Evolutionary conservation across 495 filamentous ascomycete genomes (phyloP).

Genomic region (Tuber brumale): DNA sequence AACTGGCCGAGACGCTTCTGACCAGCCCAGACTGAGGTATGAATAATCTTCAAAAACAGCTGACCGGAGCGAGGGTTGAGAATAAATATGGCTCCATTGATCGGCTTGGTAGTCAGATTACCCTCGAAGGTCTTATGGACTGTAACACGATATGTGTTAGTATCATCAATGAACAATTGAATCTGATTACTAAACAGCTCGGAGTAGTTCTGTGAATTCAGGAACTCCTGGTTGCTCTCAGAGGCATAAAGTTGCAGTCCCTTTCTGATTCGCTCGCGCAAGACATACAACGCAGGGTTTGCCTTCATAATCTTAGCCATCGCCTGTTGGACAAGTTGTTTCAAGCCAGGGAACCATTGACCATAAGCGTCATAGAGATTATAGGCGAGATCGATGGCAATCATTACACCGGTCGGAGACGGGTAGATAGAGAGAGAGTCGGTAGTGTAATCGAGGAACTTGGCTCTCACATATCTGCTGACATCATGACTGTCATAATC

Average conservation of each 20-base stretch:
- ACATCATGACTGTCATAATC: slow-evolving; percentile 99
- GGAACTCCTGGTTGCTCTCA: slow-evolving; percentile 98
- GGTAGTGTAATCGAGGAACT: slow-evolving; percentile 98
- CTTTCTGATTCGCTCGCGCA: slow-evolving; percentile 97
- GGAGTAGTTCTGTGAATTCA: slow-evolving; percentile 99
- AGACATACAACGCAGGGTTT: slow-evolving; percentile 91
- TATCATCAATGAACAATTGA: slow-evolving; percentile 98
- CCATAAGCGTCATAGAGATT: slow-evolving; percentile 97
- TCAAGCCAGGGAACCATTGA: slow-evolving; percentile 96
- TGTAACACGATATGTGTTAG: slow-evolving; percentile 98
- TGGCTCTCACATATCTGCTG: slow-evolving; percentile 93
- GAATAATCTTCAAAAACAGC: slow-evolving; percentile 98
- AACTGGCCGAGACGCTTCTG: slow-evolving; percentile 98
- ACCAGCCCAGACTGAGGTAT: slow-evolving; percentile 98
- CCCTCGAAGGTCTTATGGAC: slow-evolving; percentile 99
- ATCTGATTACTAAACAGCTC: slow-evolving; percentile 99
- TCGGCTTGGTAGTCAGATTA: slow-evolving; percentile 98
- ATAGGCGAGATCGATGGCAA: slow-evolving; percentile 95
- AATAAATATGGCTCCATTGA: slow-evolving; percentile 99
- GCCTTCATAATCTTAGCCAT: slow-evolving; percentile 99
- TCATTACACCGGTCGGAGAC: slow-evolving; percentile 95
- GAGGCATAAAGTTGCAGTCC: slow-evolving; percentile 97
- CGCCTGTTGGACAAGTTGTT: slow-evolving; percentile 92
- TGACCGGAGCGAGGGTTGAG: slow-evolving; percentile 98
- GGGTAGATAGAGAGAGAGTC: slow-evolving; percentile 99